phyloP scores from a whole-genome alignment of 345 rosid genomes.

The Lepidium aucheri region DNA sequence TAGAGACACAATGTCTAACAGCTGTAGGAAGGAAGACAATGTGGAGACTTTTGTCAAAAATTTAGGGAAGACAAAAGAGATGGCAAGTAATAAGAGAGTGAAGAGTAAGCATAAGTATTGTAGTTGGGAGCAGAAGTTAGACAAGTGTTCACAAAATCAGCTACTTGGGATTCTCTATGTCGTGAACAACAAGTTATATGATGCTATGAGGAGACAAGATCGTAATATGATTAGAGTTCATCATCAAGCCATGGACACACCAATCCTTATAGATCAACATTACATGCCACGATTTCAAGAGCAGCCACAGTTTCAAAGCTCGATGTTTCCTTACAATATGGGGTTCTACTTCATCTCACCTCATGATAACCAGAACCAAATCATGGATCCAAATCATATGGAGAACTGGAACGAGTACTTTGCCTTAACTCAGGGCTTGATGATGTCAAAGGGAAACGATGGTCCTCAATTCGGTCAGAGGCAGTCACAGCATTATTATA shows the following conservation, averaged over 20 bases:
- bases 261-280: not conserved
- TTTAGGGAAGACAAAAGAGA: not conserved
- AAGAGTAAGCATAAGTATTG: conserved; percentile 2
- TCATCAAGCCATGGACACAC: conserved; percentile 14
- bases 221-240: conserved; percentile 4
- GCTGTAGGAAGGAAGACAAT: conserved; percentile 7
- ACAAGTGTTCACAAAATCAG: conserved; percentile 25
- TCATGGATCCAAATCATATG: conserved; percentile 4
- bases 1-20: not conserved
- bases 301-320: conserved; percentile 7
- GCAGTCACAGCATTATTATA: not conserved
- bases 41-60: conserved; percentile 17
- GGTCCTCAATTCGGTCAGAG: conserved; percentile 12
- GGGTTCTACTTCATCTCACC: not conserved
- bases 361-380: conserved; percentile 16
- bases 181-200: conserved; percentile 19
- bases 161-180: conserved; percentile 3
- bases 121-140: conserved; percentile 20
- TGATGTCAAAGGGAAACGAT: conserved; percentile 22
- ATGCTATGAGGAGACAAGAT: conserved; percentile 7
- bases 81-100: not conserved
- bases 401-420: not conserved
- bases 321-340: conserved; percentile 2
- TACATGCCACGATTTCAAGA: conserved; percentile 7
- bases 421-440: not conserved